Evolutionary conservation across 345 rosid species (phyloP).

Genomic region (Citrus medica): DNA sequence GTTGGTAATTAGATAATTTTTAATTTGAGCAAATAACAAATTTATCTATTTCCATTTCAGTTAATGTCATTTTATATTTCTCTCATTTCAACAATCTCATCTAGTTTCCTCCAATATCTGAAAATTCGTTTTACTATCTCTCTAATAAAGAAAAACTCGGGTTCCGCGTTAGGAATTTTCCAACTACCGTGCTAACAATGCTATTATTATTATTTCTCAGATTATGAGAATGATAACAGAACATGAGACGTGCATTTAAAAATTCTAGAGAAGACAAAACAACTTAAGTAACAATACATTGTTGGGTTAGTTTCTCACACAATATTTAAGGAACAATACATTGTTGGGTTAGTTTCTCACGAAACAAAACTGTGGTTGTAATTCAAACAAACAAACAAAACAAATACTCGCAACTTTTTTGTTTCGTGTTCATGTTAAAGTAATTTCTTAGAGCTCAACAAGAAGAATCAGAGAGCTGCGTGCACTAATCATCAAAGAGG

Average conservation of each 20-base stretch:
- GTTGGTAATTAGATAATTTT: no score
- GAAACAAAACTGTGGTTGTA: background rate
- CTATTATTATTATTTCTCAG: no score
- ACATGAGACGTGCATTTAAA: background rate
- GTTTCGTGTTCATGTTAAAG: background rate
- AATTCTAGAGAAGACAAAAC: background rate
- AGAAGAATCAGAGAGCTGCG: background rate
- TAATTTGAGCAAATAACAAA: no score
- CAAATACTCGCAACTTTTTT: background rate
- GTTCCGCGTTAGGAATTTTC: no score
- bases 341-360: background rate
- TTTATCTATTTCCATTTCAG: no score
- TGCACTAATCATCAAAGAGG: background rate
- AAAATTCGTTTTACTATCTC: no score
- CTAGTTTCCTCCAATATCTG: no score
- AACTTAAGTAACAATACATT: background rate
- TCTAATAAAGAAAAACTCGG: no score
- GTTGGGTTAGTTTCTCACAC: conserved; percentile 1
- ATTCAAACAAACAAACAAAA: background rate
- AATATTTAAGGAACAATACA: background rate
- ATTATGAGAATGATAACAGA: no score
- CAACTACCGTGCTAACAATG: no score
- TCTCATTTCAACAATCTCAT: no score
- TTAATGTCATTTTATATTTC: no score
- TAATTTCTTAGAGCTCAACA: background rate